A percentile compares a stretch with the other conserved stretches of the same genome.
Conservation (phyloP, 2,329 filamentous ascomycete species). For the Furcasterigmium sp. region DNA sequence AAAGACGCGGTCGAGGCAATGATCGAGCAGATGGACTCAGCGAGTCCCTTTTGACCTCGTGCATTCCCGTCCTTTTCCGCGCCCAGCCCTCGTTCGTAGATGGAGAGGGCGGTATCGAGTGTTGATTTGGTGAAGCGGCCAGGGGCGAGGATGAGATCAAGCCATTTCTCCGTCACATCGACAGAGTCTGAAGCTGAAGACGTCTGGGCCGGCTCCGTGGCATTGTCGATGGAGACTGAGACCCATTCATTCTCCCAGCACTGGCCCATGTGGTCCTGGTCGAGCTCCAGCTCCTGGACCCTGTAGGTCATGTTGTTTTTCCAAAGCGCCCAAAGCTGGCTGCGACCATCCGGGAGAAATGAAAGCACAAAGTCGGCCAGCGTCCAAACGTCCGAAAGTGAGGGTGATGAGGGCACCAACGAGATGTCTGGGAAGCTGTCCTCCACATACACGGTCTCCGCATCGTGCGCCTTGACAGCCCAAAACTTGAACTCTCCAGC, state of each 20-base stretch:
- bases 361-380: constrained; percentile 70
- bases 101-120: constrained; percentile 74
- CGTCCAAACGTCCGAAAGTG: constrained; percentile 72
- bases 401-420: constrained; percentile 64
- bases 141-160: constrained; percentile 76
- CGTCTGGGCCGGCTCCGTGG: constrained; percentile 46
- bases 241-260: constrained; percentile 69
- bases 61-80: constrained; percentile 31
- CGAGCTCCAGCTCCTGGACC: constrained; percentile 68
- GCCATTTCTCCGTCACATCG: constrained; percentile 78
- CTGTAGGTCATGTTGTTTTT: constrained; percentile 79
- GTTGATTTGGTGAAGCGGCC: constrained; percentile 76
- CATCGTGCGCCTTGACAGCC: constrained; percentile 62
- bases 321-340: constrained; percentile 73
- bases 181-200: constrained; percentile 60
- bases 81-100: constrained; percentile 66
- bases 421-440: constrained; percentile 63
- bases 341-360: constrained; percentile 44
- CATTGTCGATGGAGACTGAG: constrained; percentile 57
- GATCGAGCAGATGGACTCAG: constrained; percentile 70
- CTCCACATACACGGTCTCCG: constrained; percentile 58
- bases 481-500: constrained; percentile 94
- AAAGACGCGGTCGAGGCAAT: constrained; percentile 66
- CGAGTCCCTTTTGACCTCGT: constrained; percentile 51
- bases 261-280: constrained; percentile 55